phyloP scores from a whole-genome alignment of 75 land plant species.

The Chamaecyparis obtusa region DNA sequence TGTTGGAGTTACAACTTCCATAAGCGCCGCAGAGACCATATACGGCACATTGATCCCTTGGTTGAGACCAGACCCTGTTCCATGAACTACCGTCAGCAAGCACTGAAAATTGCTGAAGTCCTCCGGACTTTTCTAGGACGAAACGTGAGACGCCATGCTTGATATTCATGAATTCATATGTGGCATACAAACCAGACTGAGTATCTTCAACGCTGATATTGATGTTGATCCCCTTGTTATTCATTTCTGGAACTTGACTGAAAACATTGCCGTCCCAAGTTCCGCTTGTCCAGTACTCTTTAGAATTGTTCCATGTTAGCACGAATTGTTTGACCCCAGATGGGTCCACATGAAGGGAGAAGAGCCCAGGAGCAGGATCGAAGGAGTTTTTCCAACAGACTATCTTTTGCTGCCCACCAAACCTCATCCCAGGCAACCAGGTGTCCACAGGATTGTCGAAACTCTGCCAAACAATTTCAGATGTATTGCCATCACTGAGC shows the following conservation, averaged over 20 bases:
- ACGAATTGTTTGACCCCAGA: constrained; percentile 14
- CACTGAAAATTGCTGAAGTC: background rate
- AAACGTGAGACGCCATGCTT: background rate
- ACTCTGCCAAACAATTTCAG: constrained; percentile 56
- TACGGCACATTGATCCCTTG: background rate
- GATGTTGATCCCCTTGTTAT: background rate
- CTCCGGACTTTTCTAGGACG: background rate
- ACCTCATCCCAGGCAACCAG: constrained; percentile 49
- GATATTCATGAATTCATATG: background rate
- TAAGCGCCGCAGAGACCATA: constrained; percentile 24
- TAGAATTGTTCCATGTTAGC: constrained; percentile 17
- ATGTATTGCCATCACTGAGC: background rate
- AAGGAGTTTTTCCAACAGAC: constrained; percentile 23
- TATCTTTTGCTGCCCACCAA: constrained; percentile 19
- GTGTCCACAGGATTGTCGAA: constrained; percentile 67
- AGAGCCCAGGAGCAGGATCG: constrained; percentile 19
- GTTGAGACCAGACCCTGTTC: background rate
- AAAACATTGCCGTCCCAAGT: constrained; percentile 5
- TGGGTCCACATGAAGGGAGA: constrained; percentile 6
- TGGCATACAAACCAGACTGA: background rate
- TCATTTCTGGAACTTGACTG: background rate
- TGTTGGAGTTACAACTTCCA: constrained; percentile 12
- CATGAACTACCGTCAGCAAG: background rate
- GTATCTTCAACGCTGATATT: background rate
- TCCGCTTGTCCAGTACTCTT: constrained; percentile 24